Evolutionary conservation across 2,329 filamentous ascomycete species (phyloP).

Genomic region (Ascochyta rabiei): DNA sequence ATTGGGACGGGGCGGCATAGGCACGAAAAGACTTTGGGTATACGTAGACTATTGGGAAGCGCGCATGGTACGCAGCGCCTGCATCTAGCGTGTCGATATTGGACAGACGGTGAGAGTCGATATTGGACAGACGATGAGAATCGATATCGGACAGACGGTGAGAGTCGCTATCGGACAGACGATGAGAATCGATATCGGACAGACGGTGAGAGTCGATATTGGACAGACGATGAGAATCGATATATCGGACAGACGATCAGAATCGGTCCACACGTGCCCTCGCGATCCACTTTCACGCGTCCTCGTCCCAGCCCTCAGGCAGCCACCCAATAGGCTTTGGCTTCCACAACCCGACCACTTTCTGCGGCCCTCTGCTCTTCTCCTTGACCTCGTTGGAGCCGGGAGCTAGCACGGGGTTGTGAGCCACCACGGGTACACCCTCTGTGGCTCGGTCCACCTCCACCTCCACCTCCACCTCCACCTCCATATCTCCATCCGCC

Average conservation of each 20-base stretch:
- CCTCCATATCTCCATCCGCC: neutral
- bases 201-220: neutral
- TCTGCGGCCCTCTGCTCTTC: slow-evolving; percentile 36
- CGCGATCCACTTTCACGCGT: slow-evolving; percentile 8
- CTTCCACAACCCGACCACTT: slow-evolving; percentile 42
- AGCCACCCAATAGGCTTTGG: slow-evolving; percentile 39
- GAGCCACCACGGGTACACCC: neutral
- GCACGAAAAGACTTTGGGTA: neutral
- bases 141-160: neutral
- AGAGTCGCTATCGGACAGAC: too few relatives aligned
- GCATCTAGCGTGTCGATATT: neutral
- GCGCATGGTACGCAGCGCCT: neutral
- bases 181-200: neutral
- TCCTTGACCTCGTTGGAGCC: neutral
- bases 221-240: neutral
- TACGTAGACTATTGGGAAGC: neutral
- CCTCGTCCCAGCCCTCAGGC: slow-evolving; percentile 33
- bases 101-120: neutral
- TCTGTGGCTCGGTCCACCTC: neutral
- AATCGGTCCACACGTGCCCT: neutral
- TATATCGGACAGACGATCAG: too few relatives aligned
- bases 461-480: neutral
- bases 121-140: neutral
- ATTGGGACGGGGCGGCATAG: neutral
- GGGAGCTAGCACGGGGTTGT: too few relatives aligned